Conservation (phyloP, 2,329 filamentous ascomycete species). For the Fusarium sp. region DNA sequence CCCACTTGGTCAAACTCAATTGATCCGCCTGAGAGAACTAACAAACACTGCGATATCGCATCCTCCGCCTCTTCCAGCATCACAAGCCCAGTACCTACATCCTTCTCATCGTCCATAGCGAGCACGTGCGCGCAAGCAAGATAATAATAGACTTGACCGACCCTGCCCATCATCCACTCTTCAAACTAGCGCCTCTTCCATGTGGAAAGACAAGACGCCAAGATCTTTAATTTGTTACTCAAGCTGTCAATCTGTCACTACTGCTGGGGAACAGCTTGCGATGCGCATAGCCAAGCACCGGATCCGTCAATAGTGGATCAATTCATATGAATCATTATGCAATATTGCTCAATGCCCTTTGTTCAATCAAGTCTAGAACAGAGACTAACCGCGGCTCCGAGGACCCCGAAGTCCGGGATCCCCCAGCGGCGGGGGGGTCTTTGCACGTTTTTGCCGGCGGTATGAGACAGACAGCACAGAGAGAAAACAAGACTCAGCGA, state of each 20-base stretch:
- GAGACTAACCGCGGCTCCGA: slow-evolving; percentile 8
- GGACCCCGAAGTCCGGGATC: not conserved
- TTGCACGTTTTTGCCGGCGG: not conserved
- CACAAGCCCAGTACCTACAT: rapidly evolving
- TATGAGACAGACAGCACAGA: not conserved
- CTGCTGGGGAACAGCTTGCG: no score
- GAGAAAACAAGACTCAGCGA: not conserved
- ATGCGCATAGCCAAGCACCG: not conserved
- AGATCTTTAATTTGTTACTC: not conserved
- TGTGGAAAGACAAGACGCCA: not conserved
- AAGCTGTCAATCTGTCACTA: not conserved
- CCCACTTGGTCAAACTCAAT: not conserved
- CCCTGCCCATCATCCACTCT: not conserved
- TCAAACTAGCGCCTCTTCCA: not conserved
- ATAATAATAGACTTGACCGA: not conserved
- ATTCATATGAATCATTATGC: not conserved
- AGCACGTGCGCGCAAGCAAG: not conserved
- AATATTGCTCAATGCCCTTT: not conserved
- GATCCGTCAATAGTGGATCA: slow-evolving; percentile 3
- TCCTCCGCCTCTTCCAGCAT: not conserved
- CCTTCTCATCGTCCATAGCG: not conserved
- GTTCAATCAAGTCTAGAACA: not conserved
- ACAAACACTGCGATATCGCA: rapidly evolving
- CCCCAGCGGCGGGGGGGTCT: no score
- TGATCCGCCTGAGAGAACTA: not conserved